A percentile compares a stretch with the other conserved stretches of the same genome.
These are phyloP conservation scores for Aspergillus sp. DNA, from an alignment of 2,329 filamentous ascomycete species.

Conservation along the genomic window DNA sequence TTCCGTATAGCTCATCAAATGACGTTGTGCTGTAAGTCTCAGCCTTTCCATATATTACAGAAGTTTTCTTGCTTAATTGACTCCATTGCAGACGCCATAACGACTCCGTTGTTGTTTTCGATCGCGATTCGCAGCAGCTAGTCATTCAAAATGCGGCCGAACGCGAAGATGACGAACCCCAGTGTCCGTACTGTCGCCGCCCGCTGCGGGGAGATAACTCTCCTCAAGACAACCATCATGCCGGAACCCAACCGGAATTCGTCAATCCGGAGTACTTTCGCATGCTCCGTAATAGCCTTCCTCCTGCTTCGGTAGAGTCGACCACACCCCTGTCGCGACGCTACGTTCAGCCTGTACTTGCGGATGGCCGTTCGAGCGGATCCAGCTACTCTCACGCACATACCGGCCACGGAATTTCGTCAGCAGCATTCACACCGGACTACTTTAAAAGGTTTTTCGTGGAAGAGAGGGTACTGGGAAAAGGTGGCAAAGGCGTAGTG, in stretches of 20 bases:
- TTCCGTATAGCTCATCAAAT: constrained; percentile 43
- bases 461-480: constrained; percentile 80
- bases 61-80: constrained; percentile 15
- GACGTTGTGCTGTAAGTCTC: constrained; percentile 47
- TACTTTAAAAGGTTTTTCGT: constrained; percentile 95
- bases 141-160: constrained; percentile 68
- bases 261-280: constrained; percentile 93
- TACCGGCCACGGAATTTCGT: constrained; percentile 69
- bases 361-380: constrained; percentile 47
- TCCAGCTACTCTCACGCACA: constrained; percentile 50
- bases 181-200: constrained; percentile 89
- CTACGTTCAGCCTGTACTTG: constrained; percentile 48
- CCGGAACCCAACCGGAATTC: constrained; percentile 60
- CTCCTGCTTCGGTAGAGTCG: constrained; percentile 49
- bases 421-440: constrained; percentile 82
- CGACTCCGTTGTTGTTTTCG: constrained; percentile 88
- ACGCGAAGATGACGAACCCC: constrained; percentile 50
- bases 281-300: constrained; percentile 70
- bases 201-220: constrained; percentile 58
- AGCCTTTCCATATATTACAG: neutral
- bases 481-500: constrained; percentile 92
- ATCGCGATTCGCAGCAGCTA: constrained; percentile 79
- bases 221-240: constrained; percentile 32
- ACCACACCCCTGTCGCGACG: constrained; percentile 42
- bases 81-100: constrained; percentile 70